These are phyloP conservation scores for Moringa oleifera DNA, from an alignment of 345 rosid genomes.

Conservation along the genomic window DNA sequence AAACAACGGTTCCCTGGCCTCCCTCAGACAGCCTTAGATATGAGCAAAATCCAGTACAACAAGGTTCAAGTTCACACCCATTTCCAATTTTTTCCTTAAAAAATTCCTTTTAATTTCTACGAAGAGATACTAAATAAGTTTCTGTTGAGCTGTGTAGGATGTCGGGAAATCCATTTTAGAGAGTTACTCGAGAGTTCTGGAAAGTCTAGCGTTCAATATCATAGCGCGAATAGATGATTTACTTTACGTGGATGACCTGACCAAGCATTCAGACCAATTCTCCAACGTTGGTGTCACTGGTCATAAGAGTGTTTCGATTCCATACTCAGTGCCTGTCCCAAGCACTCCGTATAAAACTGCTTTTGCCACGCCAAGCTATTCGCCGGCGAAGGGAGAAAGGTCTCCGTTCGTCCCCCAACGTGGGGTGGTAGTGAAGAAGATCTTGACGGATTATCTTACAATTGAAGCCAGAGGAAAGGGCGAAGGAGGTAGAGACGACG, in stretches of 20 bases:
- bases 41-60: conserved; percentile 95
- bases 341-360: conserved; percentile 57
- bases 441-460: conserved; percentile 60
- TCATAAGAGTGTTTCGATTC: conserved; percentile 44
- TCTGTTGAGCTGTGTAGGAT: conserved; percentile 39
- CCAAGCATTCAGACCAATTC: conserved; percentile 65
- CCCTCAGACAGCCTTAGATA: conserved; percentile 89
- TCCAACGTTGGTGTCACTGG: conserved; percentile 48
- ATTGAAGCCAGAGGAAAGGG: conserved; percentile 48
- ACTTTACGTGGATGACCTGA: conserved; percentile 77
- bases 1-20: conserved; percentile 92
- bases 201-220: conserved; percentile 87
- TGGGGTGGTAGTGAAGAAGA: conserved; percentile 60
- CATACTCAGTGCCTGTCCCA: conserved; percentile 37
- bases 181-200: conserved; percentile 90
- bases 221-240: conserved; percentile 89
- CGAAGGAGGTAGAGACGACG: conserved; percentile 13
- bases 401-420: conserved; percentile 50
- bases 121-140: not conserved
- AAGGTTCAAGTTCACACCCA: conserved; percentile 37
- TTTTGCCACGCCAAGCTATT: conserved; percentile 66
- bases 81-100: not conserved
- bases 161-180: conserved; percentile 92
- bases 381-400: conserved; percentile 59
- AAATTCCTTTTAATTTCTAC: not conserved